Percentiles rank a stretch among this genome's conserved stretches.
These are phyloP conservation scores for Phytophthora boehmeriae DNA, from an alignment of 352 stramenopile genomes.

Conservation along the genomic window DNA sequence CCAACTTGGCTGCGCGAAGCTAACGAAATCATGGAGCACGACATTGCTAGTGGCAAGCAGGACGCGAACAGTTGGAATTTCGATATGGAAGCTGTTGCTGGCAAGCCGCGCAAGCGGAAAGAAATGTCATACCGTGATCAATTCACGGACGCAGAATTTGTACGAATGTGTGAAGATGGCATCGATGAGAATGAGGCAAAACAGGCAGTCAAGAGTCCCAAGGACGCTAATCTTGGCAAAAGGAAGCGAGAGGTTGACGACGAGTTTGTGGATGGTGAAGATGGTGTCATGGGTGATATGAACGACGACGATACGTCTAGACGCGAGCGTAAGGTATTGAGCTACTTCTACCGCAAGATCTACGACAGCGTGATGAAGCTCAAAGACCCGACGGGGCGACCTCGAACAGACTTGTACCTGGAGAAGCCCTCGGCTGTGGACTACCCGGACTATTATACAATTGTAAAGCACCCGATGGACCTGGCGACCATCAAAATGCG, in stretches of 20 bases:
- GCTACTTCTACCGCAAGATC: constrained; percentile 86
- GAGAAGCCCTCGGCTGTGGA: constrained; percentile 80
- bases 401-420: constrained; percentile 77
- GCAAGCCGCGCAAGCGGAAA: constrained; percentile 73
- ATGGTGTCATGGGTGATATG: constrained; percentile 27
- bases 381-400: constrained; percentile 65
- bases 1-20: constrained; percentile 79
- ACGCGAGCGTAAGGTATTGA: constrained; percentile 66
- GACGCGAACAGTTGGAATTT: constrained; percentile 71
- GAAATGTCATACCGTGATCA: constrained; percentile 88
- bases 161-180: constrained; percentile 89
- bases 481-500: constrained; percentile 86
- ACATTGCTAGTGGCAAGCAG: constrained; percentile 58
- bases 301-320: constrained; percentile 55
- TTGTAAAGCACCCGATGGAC: constrained; percentile 89
- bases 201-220: constrained; percentile 24
- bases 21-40: constrained; percentile 63
- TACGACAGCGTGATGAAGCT: constrained; percentile 86
- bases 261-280: constrained; percentile 31
- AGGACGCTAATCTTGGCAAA: constrained; percentile 23
- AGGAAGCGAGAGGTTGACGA: constrained; percentile 45
- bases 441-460: constrained; percentile 91
- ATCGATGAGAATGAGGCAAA: constrained; percentile 53
- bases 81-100: constrained; percentile 49
- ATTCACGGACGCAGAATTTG: constrained; percentile 87